Evolutionary conservation across 495 filamentous ascomycete species (phyloP).

Genomic region (Rhypophila decipiens): DNA sequence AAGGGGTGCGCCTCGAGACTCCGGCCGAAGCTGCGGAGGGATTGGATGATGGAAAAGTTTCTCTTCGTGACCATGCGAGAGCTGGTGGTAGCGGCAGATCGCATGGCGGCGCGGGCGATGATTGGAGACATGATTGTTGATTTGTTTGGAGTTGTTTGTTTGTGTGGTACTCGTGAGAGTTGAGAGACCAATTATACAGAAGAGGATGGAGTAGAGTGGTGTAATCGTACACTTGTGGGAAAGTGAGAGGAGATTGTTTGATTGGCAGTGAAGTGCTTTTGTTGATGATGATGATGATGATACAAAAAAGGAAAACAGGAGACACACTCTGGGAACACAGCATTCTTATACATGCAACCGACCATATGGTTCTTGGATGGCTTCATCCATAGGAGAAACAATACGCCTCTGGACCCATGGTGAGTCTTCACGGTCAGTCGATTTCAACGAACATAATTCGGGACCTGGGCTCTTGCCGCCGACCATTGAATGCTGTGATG

Average conservation of each 20-base stretch:
- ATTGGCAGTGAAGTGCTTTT: constrained; percentile 1
- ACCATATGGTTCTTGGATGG: no score
- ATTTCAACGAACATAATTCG: background rate
- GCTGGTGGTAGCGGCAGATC: constrained; percentile 10
- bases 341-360: no score
- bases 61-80: constrained; percentile 4
- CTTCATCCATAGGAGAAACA: no score
- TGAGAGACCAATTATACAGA: background rate
- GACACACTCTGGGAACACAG: background rate
- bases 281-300: constrained; percentile 12
- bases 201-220: background rate
- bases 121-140: constrained; percentile 18
- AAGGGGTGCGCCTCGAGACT: constrained; percentile 29
- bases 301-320: constrained; percentile 2
- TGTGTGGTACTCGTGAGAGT: constrained; percentile 1
- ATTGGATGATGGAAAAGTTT: constrained; percentile 22
- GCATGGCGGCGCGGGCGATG: constrained; percentile 19
- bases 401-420: no score
- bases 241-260: background rate
- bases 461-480: background rate
- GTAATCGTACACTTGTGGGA: background rate
- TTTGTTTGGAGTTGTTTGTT: constrained; percentile 1
- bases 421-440: background rate
- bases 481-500: no score
- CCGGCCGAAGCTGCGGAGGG: constrained; percentile 21